Evolutionary conservation across 106 monocot species (phyloP).

Genomic region (Alisma plantagoaquatica): DNA sequence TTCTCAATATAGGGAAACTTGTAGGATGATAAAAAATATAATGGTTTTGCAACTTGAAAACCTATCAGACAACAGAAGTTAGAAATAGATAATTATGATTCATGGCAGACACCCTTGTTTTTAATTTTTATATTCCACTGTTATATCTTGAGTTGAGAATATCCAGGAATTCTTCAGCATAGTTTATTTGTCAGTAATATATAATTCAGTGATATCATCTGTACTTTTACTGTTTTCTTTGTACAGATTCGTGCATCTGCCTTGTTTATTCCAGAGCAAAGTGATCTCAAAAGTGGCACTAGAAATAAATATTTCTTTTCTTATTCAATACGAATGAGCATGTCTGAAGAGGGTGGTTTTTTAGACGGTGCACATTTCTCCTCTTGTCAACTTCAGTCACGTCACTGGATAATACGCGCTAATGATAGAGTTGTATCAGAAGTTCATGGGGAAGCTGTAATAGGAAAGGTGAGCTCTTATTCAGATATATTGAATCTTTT

Average conservation of each 20-base stretch:
- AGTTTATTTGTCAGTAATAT: too few relatives aligned
- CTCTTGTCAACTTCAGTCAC: conserved; percentile 75
- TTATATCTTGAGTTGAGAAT: too few relatives aligned
- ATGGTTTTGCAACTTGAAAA: too few relatives aligned
- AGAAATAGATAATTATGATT: too few relatives aligned
- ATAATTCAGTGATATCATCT: background rate
- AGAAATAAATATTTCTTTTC: conserved; percentile 31
- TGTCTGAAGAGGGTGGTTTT: conserved; percentile 54
- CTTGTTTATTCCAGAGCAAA: conserved; percentile 70
- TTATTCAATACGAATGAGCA: conserved; percentile 76
- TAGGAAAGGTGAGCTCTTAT: conserved; percentile 62
- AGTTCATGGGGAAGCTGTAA: conserved; percentile 62
- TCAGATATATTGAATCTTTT: too few relatives aligned
- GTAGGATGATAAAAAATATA: too few relatives aligned
- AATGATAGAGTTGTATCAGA: conserved; percentile 35
- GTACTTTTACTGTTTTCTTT: background rate
- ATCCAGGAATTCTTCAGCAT: too few relatives aligned
- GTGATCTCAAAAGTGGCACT: conserved; percentile 7
- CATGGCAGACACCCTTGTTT: too few relatives aligned
- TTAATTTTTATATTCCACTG: too few relatives aligned
- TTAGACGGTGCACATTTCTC: conserved; percentile 47
- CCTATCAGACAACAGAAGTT: too few relatives aligned
- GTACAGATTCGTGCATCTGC: conserved; percentile 67
- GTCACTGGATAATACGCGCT: conserved; percentile 68
- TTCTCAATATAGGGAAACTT: too few relatives aligned